Evolutionary conservation across 352 stramenopile species (phyloP).

Genomic region (Phytophthora europaea): DNA sequence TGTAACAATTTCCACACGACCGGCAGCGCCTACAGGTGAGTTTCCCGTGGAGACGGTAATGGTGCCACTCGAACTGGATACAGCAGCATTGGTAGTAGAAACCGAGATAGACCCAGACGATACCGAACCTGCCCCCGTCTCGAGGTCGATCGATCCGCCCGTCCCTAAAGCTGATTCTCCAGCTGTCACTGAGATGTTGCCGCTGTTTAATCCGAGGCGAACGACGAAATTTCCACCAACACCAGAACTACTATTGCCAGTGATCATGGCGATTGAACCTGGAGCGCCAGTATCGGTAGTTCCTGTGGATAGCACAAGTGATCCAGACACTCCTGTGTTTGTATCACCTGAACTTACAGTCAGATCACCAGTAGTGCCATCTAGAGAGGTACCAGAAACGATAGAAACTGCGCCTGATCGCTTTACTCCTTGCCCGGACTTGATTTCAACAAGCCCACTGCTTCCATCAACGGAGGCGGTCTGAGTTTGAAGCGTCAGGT

Average conservation of each 20-base stretch:
- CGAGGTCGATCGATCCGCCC: constrained; percentile 28
- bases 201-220: constrained; percentile 37
- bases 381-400: constrained; percentile 34
- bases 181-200: constrained; percentile 34
- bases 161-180: constrained; percentile 27
- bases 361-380: constrained; percentile 42
- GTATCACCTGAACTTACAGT: constrained; percentile 38
- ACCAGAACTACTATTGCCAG: constrained; percentile 39
- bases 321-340: constrained; percentile 37
- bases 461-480: constrained; percentile 38
- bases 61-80: constrained; percentile 23
- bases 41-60: constrained; percentile 31
- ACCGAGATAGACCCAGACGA: constrained; percentile 40
- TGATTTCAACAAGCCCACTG: constrained; percentile 46
- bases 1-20: constrained; percentile 31
- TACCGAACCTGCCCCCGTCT: constrained; percentile 22
- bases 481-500: constrained; percentile 49
- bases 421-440: constrained; percentile 36
- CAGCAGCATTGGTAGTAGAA: constrained; percentile 20
- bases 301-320: constrained; percentile 39
- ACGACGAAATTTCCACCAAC: constrained; percentile 40
- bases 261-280: constrained; percentile 41
- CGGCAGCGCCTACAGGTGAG: constrained; percentile 31
- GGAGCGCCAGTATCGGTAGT: constrained; percentile 23
- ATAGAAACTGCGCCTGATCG: constrained; percentile 37